Conservation (phyloP, 2,329 filamentous ascomycete genomes). For the Samsoniella hepiali region DNA sequence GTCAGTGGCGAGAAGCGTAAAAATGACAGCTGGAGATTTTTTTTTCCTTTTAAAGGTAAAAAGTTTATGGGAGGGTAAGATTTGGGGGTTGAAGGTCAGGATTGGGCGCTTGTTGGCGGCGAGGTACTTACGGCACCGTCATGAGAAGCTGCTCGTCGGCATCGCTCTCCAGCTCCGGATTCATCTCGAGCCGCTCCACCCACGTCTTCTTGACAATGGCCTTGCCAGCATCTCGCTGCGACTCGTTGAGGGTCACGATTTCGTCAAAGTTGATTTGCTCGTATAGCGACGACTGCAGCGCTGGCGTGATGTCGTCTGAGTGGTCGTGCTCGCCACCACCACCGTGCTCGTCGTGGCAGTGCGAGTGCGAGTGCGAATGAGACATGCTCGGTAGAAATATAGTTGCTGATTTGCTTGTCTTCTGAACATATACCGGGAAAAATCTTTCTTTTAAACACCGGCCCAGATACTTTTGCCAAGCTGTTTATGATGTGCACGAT, state of each 20-base stretch:
- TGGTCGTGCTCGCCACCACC: slow-evolving; percentile 72
- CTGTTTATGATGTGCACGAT: background rate
- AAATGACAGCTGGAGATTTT: background rate
- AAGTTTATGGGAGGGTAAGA: background rate
- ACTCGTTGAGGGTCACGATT: slow-evolving; percentile 83
- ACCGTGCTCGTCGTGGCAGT: slow-evolving; percentile 51
- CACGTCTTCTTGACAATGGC: slow-evolving; percentile 87
- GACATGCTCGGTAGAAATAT: background rate
- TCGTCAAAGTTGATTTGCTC: slow-evolving; percentile 86
- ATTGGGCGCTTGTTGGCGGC: slow-evolving; percentile 3
- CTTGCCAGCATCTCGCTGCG: slow-evolving; percentile 62
- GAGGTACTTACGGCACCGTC: slow-evolving; percentile 70
- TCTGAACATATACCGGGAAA: no score
- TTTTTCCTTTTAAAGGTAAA: no score
- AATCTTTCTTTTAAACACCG: no score
- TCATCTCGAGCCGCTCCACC: slow-evolving; percentile 68
- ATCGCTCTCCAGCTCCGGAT: slow-evolving; percentile 79
- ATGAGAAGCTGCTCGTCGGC: slow-evolving; percentile 93
- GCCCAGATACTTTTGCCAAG: background rate
- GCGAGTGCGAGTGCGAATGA: slow-evolving; percentile 46
- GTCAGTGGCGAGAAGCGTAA: background rate
- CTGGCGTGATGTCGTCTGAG: slow-evolving; percentile 86
- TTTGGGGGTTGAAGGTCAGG: background rate
- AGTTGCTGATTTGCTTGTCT: background rate
- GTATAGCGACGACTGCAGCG: slow-evolving; percentile 86